Evolutionary conservation across 2,329 filamentous ascomycete genomes (phyloP), one percentile per base, ranked within the genome.

Genomic region (Colletotrichum gloeosporioides): DNA sequence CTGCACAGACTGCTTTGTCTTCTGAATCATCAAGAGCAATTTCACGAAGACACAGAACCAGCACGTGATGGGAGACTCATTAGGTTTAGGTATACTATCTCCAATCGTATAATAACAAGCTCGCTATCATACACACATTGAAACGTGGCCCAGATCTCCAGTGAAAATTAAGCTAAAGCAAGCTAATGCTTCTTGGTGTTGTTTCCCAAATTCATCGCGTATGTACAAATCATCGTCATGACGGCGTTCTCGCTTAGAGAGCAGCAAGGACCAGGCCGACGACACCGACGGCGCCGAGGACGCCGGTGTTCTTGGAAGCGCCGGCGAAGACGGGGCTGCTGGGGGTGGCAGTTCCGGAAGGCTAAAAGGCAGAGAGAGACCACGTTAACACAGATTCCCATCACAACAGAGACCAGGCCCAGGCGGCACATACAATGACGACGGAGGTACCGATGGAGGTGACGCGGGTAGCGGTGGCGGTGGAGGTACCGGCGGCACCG

Each of bases 391-490:
- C 12, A 31, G 7, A 15, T 68, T 63, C 22, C 16, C 44, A 29
- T 44, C 32, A 74, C 57, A 70, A 2, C 68, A 71, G 53, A 71
- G 61, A 75, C 72, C 68, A 75, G 25, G 53, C 62, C 72, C 72
- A 71, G 68, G 53, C 72, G 68, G 25, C 61, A 71, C 72, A 71
- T 75, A 66, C 72, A 62, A 71, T 71, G 59, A 66, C 61, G 53
- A 75, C 65, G 49, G 68, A 66, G 34, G 72, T 71, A n/a, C 72
- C 72, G 62, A 71, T 71, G 53, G 72, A 66, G 25, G 62, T 71
- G 72, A 36, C 27, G 49, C 67, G 67, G 67, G 67, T 71, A 15
- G n/a, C 72, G n/a, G 49, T 66, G 49, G 49, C 62, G 31, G 70
- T 18, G 39, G 71, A 73, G 15, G 63, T 39, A 18, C 63, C 63